Evolutionary conservation across 305 asterid genomes (phyloP), one percentile per base, ranked within the genome.

Genomic region (Fraxinus floribunda): DNA sequence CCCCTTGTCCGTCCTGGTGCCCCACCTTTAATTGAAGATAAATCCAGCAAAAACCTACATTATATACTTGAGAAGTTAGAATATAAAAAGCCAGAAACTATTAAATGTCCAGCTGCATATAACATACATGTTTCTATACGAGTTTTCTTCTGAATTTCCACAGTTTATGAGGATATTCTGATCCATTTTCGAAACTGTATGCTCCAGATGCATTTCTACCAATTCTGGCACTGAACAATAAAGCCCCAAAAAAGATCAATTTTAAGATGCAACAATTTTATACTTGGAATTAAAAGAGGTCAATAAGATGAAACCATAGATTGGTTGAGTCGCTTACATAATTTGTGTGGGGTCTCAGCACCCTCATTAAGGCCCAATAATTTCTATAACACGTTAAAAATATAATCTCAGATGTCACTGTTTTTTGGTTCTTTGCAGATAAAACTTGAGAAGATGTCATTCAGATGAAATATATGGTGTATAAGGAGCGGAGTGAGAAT

Each of bases 1-100:
- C 95, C 96, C 88, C 98, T 90, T 29, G 98, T 94, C 79, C 97
- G 90, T 41, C 93, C 97, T 1, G 97, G 98, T 0, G 96, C 94
- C 84, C 97, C 97, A 30, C 97, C 97, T 83, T 89, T 89, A 30
- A 90, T 84, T 15, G 92, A 84, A 76, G 93, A 86, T 10, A 93
- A 79, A 82, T 94, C 94, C 78, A 94, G 85, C 84, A 84, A 83
- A 83, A 86, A 80, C 91, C 98, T 94, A 87, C 87, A 88, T 8
- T 55, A 77, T 73, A 62, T 52, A 15, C 7, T 66, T 13, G 77
- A 9, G 5, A 73, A 79, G 62, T 86, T 78, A 85, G 80, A 77
- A 88, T 76, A 18, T 52, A 32, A 41, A 66, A 66, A 26, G 11
- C 74, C 74, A 24, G 74, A 44, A 66, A 79, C 13, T 32, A 5